Evolutionary conservation across 345 rosid species (phyloP), one percentile per base, ranked within the genome.

Genomic region (Dovyalis caffra): DNA sequence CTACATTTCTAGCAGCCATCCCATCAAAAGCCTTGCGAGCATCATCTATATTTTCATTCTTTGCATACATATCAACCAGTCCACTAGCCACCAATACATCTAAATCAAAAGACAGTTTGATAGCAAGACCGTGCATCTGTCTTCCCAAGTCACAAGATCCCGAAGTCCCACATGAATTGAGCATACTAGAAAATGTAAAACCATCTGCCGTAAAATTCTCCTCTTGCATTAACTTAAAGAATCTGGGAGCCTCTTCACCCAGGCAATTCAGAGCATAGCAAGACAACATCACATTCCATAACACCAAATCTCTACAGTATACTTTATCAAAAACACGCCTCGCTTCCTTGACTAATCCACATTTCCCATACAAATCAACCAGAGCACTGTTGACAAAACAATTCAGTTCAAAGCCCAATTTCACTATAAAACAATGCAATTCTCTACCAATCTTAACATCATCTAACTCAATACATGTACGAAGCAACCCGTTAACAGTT

Each of bases 301-400:
- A 25, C 76, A 91, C 91, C 72, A 82, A 69, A 79, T 92, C 96
- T 79, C 69, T 83, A 77, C 70, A 5, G 37, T 20, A 61, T 66
- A 81, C 88, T 57, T 74, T 38, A 67, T 86, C 78, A 62, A 94
- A 92, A 56, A 75, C 85, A 81, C 73, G 33, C 49, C 81, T 80
- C 2, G 93, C 86, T 70, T 85, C 88, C 72, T 72, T 75, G 66
- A 88, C 40, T 18, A 70, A 66, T 77, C 92, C 87, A 68, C 83
- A 86, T 84, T 94, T 91, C 75, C 93, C 93, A 51, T 93, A 91
- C 74, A 91, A 77, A 82, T 79, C 86, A 71, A 90, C 82, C 32
- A 90, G 85, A 76, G 81, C 83, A 69, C 87, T 81, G 40, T 82
- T 74, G 34, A 82, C 79, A 80, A 87, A 81, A 72, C 86, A 83